Base-by-base conservation (phyloP, 768 basidiomycete species). In the Russula abietina region DNA sequence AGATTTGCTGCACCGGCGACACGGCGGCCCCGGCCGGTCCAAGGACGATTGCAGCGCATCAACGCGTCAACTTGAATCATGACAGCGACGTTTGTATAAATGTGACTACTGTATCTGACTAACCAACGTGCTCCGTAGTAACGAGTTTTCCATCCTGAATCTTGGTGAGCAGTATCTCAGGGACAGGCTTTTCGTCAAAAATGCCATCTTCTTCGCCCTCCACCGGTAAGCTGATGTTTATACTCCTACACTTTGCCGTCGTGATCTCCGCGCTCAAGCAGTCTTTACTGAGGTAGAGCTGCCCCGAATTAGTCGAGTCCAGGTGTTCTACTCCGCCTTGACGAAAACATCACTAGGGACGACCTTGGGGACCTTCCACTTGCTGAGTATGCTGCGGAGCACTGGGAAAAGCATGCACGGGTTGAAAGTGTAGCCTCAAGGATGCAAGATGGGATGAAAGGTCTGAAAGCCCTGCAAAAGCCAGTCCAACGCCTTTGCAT, bases 261-360 rank as follows among this genome's bases (percentile, higher is more conserved):
- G 91, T 91, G 69, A 99, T 89, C 76, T 98, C 94, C 11, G 85
- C 81, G 59, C 73, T 81, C 55, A 98, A 78, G 67, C 88, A 88
- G 14, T 82, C 85, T 71, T 87, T 89, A 26, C 92, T 94, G 43
- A 99, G 82, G 76, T 91, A 99, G 67, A 99, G 86, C 72, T 93
- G 91, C 6, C 97, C 97, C 8, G 90, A 91, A 74, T 98, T 97
- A 16, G 93, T 96, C n/a, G n/a, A n/a, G n/a, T n/a, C n/a, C n/a
- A n/a, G 48, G 26, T 9, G 26, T 49, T 49, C 26, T 49, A 17
- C 26, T 49, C 2, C 14, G 28, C 16, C 26, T 28, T 16, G 48
- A 28, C 24, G 26, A 49, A 28, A 26, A 3, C 48, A 22, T 26
- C 22, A 48, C 46, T 12, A 6, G 14, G 46, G 48, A 28, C 48